A percentile compares a stretch with the other conserved stretches of the same genome.
Conservation (phyloP, 2,329 filamentous ascomycete genomes). For the Diplodia mutila region DNA sequence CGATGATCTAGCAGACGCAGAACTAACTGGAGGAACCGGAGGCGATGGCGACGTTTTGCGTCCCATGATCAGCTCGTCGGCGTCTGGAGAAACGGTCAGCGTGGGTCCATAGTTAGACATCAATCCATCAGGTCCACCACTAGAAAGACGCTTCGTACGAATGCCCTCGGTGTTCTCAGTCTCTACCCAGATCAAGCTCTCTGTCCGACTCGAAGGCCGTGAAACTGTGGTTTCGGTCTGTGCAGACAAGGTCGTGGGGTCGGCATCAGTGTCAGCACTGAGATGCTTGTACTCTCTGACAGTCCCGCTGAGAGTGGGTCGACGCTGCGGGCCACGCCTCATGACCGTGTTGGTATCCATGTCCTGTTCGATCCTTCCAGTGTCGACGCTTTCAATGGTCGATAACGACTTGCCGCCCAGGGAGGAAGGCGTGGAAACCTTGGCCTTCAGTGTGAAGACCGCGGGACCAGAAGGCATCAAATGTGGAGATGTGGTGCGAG, state of each 20-base stretch:
- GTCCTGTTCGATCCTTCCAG: not conserved
- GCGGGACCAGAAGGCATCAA: not conserved
- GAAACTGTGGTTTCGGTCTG: not conserved
- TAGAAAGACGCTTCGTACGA: constrained; percentile 18
- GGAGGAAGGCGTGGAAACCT: constrained; percentile 1
- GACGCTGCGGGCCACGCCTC: constrained; percentile 18
- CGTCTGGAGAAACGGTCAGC: constrained; percentile 17
- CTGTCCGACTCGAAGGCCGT: constrained; percentile 4
- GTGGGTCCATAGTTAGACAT: constrained; percentile 11
- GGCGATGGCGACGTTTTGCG: constrained; percentile 9
- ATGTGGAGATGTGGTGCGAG: not conserved
- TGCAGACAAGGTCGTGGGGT: not conserved
- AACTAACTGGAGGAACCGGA: not conserved
- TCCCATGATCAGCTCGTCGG: constrained; percentile 18
- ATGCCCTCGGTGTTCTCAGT: not conserved
- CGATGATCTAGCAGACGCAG: not conserved
- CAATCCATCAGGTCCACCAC: not conserved
- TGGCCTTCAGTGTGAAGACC: not conserved
- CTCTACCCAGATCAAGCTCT: constrained; percentile 12
- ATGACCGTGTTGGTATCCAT: constrained; percentile 12
- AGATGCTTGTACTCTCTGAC: constrained; percentile 3
- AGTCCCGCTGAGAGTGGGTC: constrained; percentile 8
- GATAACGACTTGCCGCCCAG: constrained; percentile 14
- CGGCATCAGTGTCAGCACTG: constrained; percentile 10
- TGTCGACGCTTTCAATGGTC: constrained; percentile 20